Conservation (phyloP, 202 grass and related monocot species). For the Musa balbisiana region DNA sequence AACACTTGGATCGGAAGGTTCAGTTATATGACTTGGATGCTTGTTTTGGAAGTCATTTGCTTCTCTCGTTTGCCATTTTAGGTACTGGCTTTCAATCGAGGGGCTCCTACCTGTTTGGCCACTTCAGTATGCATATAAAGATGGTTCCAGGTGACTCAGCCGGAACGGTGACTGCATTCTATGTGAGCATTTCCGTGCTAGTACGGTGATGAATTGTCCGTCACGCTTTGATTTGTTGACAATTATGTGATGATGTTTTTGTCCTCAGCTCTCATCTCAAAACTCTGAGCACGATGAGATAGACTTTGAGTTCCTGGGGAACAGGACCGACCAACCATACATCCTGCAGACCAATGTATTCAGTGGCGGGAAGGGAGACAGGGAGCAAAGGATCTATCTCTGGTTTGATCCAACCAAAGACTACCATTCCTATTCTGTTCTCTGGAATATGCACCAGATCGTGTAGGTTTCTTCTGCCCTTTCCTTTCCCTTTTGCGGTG, state of each 20-base stretch:
- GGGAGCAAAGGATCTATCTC: slow-evolving; percentile 21
- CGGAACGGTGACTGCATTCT: slow-evolving; percentile 8
- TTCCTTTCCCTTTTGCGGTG: not conserved
- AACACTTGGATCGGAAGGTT: not conserved
- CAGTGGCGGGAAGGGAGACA: slow-evolving; percentile 14
- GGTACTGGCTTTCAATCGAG: slow-evolving; percentile 11
- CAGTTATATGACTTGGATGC: not conserved
- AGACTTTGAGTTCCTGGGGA: slow-evolving; percentile 22
- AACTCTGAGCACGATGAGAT: slow-evolving; percentile 19
- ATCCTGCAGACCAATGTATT: slow-evolving; percentile 23
- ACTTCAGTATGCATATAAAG: slow-evolving; percentile 23
- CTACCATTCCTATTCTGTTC: slow-evolving; percentile 9
- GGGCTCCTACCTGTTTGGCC: slow-evolving; percentile 17
- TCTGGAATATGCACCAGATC: slow-evolving; percentile 12
- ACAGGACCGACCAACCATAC: slow-evolving; percentile 9
- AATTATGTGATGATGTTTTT: not conserved
- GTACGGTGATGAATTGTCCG: not conserved
- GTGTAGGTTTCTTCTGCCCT: not conserved
- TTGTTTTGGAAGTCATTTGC: too few species aligned
- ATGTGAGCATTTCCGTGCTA: not conserved
- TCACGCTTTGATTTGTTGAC: not conserved
- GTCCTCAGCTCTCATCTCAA: not conserved
- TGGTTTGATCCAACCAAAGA: slow-evolving; percentile 13
- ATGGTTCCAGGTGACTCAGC: slow-evolving; percentile 18
- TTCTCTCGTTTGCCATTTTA: not conserved